Evolutionary conservation across 1,284 basidiomycete species (phyloP).

Genomic region (Puccinia horiana): DNA sequence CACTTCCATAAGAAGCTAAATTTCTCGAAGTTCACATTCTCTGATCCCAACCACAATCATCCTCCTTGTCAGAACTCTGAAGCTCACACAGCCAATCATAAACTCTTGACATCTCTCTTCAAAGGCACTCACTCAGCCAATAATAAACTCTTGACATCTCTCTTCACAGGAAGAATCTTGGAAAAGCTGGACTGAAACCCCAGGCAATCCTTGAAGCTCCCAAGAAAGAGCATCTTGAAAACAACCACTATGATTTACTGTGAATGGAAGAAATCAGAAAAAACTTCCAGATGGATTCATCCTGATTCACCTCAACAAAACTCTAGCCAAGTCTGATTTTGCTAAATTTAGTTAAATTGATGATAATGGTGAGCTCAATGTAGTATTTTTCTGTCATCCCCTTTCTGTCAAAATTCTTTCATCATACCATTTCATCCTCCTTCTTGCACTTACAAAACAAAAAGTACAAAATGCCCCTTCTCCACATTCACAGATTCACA

Average conservation of each 20-base stretch:
- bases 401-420: background rate
- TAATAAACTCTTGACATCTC: background rate
- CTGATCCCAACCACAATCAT: background rate
- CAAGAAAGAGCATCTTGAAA: background rate
- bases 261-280: background rate
- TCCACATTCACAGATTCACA: background rate
- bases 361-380: background rate
- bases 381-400: background rate
- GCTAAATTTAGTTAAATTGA: background rate
- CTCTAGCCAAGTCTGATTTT: background rate
- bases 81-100: background rate
- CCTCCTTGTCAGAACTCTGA: too few relatives aligned
- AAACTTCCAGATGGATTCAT: constrained; percentile 1
- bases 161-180: background rate
- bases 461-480: constrained; percentile 1
- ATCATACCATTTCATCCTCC: background rate
- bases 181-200: background rate
- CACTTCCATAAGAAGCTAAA: too few relatives aligned
- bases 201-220: background rate
- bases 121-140: too few relatives aligned
- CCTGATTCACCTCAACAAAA: constrained; percentile 4
- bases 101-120: too few relatives aligned
- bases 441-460: constrained; percentile 10
- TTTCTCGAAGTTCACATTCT: too few relatives aligned
- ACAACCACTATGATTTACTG: background rate